Evolutionary conservation across 805 yeast genomes (phyloP).

Genomic region (Sungouiozyma intestinalis): DNA sequence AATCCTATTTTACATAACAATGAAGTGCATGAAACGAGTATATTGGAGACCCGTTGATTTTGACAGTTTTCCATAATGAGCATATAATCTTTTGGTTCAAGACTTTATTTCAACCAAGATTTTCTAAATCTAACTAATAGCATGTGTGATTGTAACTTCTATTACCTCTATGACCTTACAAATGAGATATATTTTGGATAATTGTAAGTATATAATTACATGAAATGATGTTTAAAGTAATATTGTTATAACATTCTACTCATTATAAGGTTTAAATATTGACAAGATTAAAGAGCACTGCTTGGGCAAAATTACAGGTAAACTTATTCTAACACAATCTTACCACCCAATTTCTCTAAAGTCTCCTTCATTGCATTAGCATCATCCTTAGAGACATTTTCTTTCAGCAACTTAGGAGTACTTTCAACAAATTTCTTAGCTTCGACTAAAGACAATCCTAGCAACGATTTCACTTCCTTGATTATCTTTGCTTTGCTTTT

Average conservation of each 20-base stretch:
- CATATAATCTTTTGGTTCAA: no score
- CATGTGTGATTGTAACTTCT: no score
- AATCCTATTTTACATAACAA: slow-evolving; percentile 6
- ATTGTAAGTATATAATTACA: not conserved
- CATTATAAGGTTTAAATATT: no score
- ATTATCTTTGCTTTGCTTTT: slow-evolving; percentile 95
- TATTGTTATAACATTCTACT: no score
- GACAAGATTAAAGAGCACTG: no score
- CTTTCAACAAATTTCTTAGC: slow-evolving; percentile 96
- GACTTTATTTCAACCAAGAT: no score
- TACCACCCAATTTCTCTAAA: slow-evolving; percentile 91
- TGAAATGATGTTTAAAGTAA: not conserved
- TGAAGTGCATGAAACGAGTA: slow-evolving; percentile 11
- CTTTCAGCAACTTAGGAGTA: slow-evolving; percentile 94
- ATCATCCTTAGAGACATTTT: slow-evolving; percentile 92
- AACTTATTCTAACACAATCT: slow-evolving; percentile 70
- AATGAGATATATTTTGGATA: no score
- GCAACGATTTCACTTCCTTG: slow-evolving; percentile 86
- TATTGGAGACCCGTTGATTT: no score
- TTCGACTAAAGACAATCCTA: slow-evolving; percentile 90
- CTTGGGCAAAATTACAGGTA: no score
- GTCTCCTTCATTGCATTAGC: slow-evolving; percentile 93
- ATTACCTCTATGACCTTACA: no score
- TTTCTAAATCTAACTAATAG: no score
- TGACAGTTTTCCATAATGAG: no score